A percentile compares a stretch with the other conserved stretches of the same genome.
Conservation (phyloP, 2,329 filamentous ascomycete species). For the Sporothrix globosa region DNA sequence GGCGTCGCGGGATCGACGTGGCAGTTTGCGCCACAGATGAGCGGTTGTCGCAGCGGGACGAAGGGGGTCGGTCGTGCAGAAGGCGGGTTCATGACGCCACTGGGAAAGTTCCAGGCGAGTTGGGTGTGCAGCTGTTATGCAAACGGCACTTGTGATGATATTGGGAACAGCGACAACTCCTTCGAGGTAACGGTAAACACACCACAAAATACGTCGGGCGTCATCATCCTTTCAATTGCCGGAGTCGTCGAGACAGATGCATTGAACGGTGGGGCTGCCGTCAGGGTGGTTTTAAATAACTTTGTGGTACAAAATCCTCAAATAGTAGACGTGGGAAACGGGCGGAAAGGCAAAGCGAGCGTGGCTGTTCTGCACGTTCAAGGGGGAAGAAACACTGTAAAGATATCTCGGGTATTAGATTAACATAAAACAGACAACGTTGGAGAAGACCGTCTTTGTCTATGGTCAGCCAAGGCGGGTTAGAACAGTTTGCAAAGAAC, state of each 20-base stretch:
- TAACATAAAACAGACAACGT: background rate
- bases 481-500: background rate
- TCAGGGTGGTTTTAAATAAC: background rate
- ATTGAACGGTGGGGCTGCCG: background rate
- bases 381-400: constrained; percentile 3
- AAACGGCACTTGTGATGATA: background rate
- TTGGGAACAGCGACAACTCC: no score
- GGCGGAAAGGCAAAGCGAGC: background rate
- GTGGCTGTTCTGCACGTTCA: background rate
- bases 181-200: constrained; percentile 3
- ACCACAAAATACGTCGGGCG: background rate
- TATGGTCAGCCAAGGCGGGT: background rate
- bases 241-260: background rate
- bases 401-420: constrained; percentile 4
- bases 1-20: constrained; percentile 30
- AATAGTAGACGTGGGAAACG: background rate
- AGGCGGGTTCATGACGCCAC: constrained; percentile 34
- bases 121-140: background rate
- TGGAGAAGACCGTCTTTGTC: background rate
- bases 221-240: background rate
- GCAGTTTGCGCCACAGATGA: constrained; percentile 35
- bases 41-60: background rate
- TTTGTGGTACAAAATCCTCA: background rate
- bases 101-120: constrained; percentile 26
- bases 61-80: constrained; percentile 25